Base-by-base conservation (phyloP, 1,284 basidiomycete species). In the Tilletia caries region DNA sequence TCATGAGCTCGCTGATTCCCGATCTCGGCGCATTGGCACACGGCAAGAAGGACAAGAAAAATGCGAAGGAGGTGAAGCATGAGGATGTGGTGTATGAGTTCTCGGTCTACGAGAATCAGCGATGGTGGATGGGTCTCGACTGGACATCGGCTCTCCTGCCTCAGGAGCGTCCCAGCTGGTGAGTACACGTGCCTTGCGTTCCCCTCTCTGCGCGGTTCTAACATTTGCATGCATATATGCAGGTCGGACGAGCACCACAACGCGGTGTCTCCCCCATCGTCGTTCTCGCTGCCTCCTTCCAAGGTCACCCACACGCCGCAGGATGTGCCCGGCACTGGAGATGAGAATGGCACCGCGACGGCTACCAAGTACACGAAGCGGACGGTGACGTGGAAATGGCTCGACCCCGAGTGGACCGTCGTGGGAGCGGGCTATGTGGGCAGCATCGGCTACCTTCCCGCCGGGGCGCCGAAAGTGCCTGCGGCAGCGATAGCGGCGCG, bases 101-200 rank as follows among this genome's bases (percentile, higher is more conserved):
- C 37, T 79, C 79, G 27, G 77, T 96, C 34, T 91, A 92, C 81
- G 94, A 97, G 84, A 97, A 96, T 83, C 94, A 97, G 85, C 88
- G 94, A 3, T 97, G 94, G 95, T 86, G 86, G 86, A 85, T 87
- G 80, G 86, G 86, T 1, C 76, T 87, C 18, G 86, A 97, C 84
- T 97, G 92, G 92, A 95, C 94, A 0, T 91, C 92, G 1, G 93
- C 94, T 0, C 87, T 97, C 5, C 87, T 97, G 3, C 94, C 94
- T 0, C 89, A 89, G 50, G 94, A 97, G 82, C 89, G 94, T 0
- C 92, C 94, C 0, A 91, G 91, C 2, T 97, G 94, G 94, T 92
- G 89, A 67, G 69, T 65, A 27, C 32, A 23, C 10, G 5, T 20
- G 8, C 20, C 13, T 27, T 32, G 1, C 3, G 18, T 18, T 13